Evolutionary conservation across 2,329 filamentous ascomycete genomes (phyloP).

Genomic region (Fusarium equiseti): DNA sequence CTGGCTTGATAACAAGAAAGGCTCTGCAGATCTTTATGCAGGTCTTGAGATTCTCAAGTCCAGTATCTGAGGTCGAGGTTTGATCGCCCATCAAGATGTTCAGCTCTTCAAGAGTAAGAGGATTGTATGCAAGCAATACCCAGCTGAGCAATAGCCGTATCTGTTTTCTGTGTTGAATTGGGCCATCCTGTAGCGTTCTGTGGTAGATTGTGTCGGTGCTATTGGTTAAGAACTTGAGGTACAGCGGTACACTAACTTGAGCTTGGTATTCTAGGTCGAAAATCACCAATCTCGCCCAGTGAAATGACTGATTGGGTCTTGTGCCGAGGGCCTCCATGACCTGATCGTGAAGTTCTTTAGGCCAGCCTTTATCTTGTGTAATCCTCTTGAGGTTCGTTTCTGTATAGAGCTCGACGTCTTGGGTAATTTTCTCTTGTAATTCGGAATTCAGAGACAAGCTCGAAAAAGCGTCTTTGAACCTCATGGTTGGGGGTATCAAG

Average conservation of each 20-base stretch:
- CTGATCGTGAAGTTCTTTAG: background rate
- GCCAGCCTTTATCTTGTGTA: background rate
- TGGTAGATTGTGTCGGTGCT: background rate
- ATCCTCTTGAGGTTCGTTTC: background rate
- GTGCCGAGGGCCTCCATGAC: background rate
- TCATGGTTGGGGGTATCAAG: too few relatives aligned
- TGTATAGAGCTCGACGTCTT: background rate
- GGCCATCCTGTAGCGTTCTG: background rate
- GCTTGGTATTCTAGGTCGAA: background rate
- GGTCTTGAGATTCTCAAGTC: background rate
- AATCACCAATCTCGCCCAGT: constrained; percentile 2
- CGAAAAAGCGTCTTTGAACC: background rate
- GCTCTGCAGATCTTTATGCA: background rate
- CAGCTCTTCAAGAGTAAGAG: constrained; percentile 5
- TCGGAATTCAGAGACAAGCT: background rate
- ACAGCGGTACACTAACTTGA: background rate
- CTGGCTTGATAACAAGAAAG: background rate
- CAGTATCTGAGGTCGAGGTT: background rate
- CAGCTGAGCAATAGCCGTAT: background rate
- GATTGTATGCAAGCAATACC: constrained; percentile 1
- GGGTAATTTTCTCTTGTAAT: background rate
- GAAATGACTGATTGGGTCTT: background rate
- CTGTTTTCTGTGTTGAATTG: background rate
- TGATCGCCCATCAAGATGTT: background rate
- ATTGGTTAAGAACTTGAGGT: background rate